Conservation (phyloP, 352 stramenopile species). For the Globisporangium middletonii region DNA sequence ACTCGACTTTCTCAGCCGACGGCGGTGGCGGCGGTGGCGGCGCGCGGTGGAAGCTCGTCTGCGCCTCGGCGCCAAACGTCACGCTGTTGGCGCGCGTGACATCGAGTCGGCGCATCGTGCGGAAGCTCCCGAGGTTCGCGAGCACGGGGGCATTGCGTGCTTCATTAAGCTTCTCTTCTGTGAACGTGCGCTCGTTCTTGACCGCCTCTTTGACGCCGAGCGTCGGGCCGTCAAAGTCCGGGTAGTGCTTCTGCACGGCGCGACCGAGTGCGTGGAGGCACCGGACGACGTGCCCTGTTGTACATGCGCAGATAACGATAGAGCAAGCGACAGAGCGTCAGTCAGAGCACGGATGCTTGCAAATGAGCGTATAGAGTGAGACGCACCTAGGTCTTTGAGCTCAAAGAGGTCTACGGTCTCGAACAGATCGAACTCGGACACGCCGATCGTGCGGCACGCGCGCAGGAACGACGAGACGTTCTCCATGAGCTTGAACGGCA, state of each 20-base stretch:
- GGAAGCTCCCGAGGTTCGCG: constrained; percentile 65
- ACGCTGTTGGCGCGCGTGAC: constrained; percentile 52
- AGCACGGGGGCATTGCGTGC: constrained; percentile 54
- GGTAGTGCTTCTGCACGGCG: constrained; percentile 69
- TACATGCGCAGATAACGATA: not conserved
- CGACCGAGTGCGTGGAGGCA: constrained; percentile 73
- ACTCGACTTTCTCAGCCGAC: constrained; percentile 66
- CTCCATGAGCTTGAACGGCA: constrained; percentile 93
- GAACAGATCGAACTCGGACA: constrained; percentile 89
- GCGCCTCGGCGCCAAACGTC: constrained; percentile 70
- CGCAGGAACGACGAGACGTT: constrained; percentile 85
- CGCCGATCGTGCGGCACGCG: constrained; percentile 75
- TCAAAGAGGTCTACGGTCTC: constrained; percentile 89
- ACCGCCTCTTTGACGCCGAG: constrained; percentile 78
- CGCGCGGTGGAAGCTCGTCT: constrained; percentile 41
- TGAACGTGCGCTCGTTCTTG: constrained; percentile 74
- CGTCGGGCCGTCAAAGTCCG: constrained; percentile 61
- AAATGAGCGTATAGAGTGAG: not conserved
- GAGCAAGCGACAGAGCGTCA: no score
- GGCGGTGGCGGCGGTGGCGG: constrained; percentile 60
- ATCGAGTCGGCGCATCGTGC: constrained; percentile 59
- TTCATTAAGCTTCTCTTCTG: constrained; percentile 54
- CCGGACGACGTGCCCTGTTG: constrained; percentile 55
- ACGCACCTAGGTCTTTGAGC: constrained; percentile 71
- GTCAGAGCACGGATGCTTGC: not conserved